Percentiles rank a stretch among this genome's conserved stretches.
phyloP scores from a whole-genome alignment of 768 basidiomycete genomes.

The Lactarius indigo region DNA sequence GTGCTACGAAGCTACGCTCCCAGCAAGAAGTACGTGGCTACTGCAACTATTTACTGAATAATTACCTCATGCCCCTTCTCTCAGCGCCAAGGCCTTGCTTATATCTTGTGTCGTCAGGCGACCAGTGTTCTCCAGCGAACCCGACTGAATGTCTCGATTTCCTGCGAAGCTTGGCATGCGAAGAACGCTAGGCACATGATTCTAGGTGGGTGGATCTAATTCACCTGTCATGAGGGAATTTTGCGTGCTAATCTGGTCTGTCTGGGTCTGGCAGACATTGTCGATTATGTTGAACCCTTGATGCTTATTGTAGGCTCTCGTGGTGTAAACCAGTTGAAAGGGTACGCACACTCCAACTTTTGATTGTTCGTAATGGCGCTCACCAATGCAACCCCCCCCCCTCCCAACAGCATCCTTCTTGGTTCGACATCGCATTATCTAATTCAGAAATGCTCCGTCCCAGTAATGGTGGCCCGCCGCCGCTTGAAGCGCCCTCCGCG shows the following conservation, averaged over 20 bases:
- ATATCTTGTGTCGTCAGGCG: constrained; percentile 86
- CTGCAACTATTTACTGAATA: constrained; percentile 9
- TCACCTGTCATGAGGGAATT: not conserved
- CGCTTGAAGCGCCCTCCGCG: constrained; percentile 84
- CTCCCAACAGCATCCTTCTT: constrained; percentile 66
- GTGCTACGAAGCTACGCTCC: constrained; percentile 71
- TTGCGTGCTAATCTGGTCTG: not conserved
- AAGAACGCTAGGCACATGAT: constrained; percentile 91
- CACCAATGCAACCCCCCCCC: not conserved
- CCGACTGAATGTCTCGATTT: constrained; percentile 75
- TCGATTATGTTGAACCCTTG: constrained; percentile 81
- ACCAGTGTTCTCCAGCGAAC: constrained; percentile 90
- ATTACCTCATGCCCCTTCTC: not conserved
- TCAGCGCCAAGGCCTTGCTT: constrained; percentile 84
- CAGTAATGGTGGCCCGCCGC: constrained; percentile 94
- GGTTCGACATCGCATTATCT: constrained; percentile 96
- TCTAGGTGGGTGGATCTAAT: constrained; percentile 56
- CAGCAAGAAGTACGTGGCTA: constrained; percentile 78
- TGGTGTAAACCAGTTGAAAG: constrained; percentile 82
- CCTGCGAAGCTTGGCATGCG: constrained; percentile 97
- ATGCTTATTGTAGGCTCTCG: constrained; percentile 97
- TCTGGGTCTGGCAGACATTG: constrained; percentile 51
- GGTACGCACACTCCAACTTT: constrained; percentile 45
- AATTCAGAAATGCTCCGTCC: constrained; percentile 91
- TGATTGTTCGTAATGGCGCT: constrained; percentile 3